Percentiles rank a stretch among this genome's conserved stretches.
Evolutionary conservation across 257 asterid species (phyloP).

Genomic region (Rubia yunnanensis): DNA sequence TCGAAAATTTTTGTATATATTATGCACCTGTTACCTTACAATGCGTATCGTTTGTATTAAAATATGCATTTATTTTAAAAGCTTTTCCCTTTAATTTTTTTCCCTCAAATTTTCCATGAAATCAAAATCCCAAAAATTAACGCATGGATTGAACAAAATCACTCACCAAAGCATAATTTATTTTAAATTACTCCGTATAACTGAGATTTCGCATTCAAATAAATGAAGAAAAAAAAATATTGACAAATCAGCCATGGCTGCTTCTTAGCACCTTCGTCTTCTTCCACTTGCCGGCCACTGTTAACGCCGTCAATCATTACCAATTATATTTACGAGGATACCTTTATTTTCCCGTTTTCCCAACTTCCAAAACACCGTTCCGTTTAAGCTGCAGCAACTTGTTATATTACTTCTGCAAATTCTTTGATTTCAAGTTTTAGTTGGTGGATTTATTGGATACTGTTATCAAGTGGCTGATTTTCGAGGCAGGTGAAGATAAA

Average conservation of each 20-base stretch:
- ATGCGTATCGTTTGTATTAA: no score
- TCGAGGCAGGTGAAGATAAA: background rate
- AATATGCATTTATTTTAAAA: no score
- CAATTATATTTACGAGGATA: background rate
- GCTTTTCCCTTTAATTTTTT: no score
- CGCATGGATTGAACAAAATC: background rate
- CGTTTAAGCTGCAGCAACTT: background rate
- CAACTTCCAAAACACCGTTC: slow-evolving; percentile 3
- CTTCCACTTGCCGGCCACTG: slow-evolving; percentile 17
- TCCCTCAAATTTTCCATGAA: no score
- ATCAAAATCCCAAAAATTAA: no score
- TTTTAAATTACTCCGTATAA: no score
- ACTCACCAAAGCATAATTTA: background rate
- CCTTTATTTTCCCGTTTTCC: background rate
- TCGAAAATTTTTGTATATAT: no score
- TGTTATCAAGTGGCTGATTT: background rate
- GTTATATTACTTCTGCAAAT: background rate
- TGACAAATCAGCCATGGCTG: background rate
- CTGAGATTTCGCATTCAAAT: background rate
- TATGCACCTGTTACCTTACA: no score
- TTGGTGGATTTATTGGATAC: background rate
- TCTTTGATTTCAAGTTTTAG: background rate
- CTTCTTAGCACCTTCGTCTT: slow-evolving; percentile 61
- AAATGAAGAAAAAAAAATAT: background rate
- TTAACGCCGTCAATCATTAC: background rate